phyloP scores from a whole-genome alignment of 176 grass and related monocot genomes.

The Saccharum spontaneum region DNA sequence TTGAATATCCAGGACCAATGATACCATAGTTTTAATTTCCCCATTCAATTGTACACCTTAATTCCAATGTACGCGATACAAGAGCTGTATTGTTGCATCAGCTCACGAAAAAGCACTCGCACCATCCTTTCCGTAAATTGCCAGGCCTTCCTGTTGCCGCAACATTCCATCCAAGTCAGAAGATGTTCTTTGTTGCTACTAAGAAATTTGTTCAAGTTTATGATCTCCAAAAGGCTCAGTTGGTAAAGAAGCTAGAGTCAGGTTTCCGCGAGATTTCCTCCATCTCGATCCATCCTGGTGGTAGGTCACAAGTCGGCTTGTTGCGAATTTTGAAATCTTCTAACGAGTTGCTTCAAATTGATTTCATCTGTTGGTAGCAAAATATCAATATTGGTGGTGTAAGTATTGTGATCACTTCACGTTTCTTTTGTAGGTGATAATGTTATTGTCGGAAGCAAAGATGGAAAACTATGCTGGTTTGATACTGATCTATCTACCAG shows the following conservation, averaged over 20 bases:
- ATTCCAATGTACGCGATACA: slow-evolving; percentile 74
- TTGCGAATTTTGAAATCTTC: background rate
- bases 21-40: background rate
- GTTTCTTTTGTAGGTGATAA: slow-evolving; percentile 77
- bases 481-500: slow-evolving; percentile 84
- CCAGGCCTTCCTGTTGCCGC: slow-evolving; percentile 82
- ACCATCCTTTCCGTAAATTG: slow-evolving; percentile 84
- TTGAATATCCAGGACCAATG: background rate
- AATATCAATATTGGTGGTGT: background rate
- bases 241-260: slow-evolving; percentile 85
- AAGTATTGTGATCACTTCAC: background rate
- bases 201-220: slow-evolving; percentile 95
- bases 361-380: background rate
- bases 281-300: slow-evolving; percentile 88
- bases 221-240: slow-evolving; percentile 77
- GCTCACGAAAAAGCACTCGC: slow-evolving; percentile 82
- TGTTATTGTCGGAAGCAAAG: slow-evolving; percentile 93
- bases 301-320: slow-evolving; percentile 35
- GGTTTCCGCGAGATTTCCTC: slow-evolving; percentile 89
- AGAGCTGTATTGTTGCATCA: slow-evolving; percentile 87
- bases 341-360: background rate
- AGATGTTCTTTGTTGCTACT: slow-evolving; percentile 92
- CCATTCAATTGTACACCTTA: slow-evolving; percentile 49
- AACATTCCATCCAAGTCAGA: slow-evolving; percentile 82
- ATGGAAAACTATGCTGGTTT: slow-evolving; percentile 98